Conservation (phyloP, 1,139 yeast genomes). For the Diutina scorzettiae region DNA sequence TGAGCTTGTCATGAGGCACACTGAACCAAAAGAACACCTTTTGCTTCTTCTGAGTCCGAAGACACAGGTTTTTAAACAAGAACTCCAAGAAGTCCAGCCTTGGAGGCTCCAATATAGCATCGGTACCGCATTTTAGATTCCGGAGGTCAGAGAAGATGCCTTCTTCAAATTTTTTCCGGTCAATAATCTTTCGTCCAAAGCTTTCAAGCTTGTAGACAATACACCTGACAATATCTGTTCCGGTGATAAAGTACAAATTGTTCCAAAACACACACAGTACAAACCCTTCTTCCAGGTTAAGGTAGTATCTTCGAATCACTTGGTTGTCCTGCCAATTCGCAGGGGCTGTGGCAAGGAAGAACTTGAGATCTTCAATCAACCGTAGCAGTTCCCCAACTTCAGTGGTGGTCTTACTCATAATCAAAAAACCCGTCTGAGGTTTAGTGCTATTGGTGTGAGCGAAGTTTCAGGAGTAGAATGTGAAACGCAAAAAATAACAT, state of each 20-base stretch:
- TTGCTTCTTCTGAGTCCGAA: slow-evolving; percentile 92
- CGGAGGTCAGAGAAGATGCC: slow-evolving; percentile 89
- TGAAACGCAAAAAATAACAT: not conserved
- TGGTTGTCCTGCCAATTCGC: slow-evolving; percentile 90
- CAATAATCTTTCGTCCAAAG: slow-evolving; percentile 75
- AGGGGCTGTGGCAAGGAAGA: slow-evolving; percentile 86
- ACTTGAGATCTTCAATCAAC: slow-evolving; percentile 65
- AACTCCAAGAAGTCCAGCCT: slow-evolving; percentile 79
- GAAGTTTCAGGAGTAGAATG: not conserved
- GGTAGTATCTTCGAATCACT: slow-evolving; percentile 71
- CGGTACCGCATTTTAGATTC: slow-evolving; percentile 74
- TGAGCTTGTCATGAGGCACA: slow-evolving; percentile 86
- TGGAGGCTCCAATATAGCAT: slow-evolving; percentile 83
- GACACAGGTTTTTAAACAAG: slow-evolving; percentile 73
- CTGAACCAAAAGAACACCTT: slow-evolving; percentile 96
- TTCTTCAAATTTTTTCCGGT: slow-evolving; percentile 91
- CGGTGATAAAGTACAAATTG: slow-evolving; percentile 80
- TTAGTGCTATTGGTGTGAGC: not conserved
- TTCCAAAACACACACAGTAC: slow-evolving; percentile 93
- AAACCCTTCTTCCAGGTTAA: slow-evolving; percentile 82
- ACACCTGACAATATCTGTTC: slow-evolving; percentile 92
- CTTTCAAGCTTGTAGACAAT: slow-evolving; percentile 82
- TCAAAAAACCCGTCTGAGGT: not conserved
- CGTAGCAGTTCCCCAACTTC: slow-evolving; percentile 42
- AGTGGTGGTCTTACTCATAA: slow-evolving; percentile 7